Evolutionary conservation across 106 monocot genomes (phyloP), one percentile per base, ranked within the genome.

Genomic region (Ottelia alismoides): DNA sequence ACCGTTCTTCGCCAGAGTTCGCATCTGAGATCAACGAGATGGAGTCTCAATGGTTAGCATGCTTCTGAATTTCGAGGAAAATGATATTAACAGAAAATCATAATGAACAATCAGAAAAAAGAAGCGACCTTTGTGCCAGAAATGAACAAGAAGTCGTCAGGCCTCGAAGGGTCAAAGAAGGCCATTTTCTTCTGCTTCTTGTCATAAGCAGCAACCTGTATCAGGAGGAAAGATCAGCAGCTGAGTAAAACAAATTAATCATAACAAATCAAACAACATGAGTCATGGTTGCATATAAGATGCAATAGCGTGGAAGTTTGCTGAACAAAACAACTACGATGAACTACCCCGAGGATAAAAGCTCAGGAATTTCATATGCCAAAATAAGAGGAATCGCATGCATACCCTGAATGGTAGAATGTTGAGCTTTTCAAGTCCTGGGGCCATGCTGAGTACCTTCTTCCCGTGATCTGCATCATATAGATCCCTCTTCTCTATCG

Each of bases 401-500:
- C 55, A 65, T 75, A 93, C 92, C 87, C 69, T 87, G 72, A 93
- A 93, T 35, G 92, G 92, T 21, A 93, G 72, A 50, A 93, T 93
- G 44, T 93, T 93, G 19, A 93, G 74, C 69, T 62, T 87, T 72
- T 93, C 83, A 25, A 93, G 80, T 2, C 92, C 92, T 60, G 87
- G 92, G 24, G 87, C 87, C 92, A 93, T 93, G 6, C 77, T 76
- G 3, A 93, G 75, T 1, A 93, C 92, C 61, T 78, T 87, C 66
- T 87, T 93, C 7, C 92, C 92, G 70, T 93, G 92, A 49, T 93
- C 92, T 30, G 92, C 83, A 69, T 93, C 83, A 76, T 87, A 93
- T 1, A 93, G 65, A 27, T 93, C 92, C 57, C 87, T 80, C 47
- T 93, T 84, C 62, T 81, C 78, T 31, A 59, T 72, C 0, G 92